Conservation (phyloP, 2,329 filamentous ascomycete species). For the Phialemoniopsis sp. region DNA sequence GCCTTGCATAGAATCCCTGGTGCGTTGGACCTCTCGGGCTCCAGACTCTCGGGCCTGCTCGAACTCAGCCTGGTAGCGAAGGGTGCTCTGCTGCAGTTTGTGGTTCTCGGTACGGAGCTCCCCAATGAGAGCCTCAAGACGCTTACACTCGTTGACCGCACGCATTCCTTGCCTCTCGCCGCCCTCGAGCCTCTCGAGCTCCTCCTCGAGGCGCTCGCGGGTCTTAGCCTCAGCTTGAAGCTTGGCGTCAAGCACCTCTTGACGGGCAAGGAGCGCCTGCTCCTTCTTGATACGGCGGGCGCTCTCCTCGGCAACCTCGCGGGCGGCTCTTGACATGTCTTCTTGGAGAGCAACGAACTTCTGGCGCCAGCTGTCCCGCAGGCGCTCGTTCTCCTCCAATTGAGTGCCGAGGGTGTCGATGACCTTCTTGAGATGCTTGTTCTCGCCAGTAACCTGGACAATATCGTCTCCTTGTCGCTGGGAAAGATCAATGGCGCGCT, state of each 20-base stretch:
- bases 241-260: slow-evolving; percentile 73
- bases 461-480: slow-evolving; percentile 46
- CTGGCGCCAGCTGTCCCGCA: slow-evolving; percentile 77
- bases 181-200: slow-evolving; percentile 61
- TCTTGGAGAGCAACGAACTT: slow-evolving; percentile 85
- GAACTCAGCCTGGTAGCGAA: slow-evolving; percentile 75
- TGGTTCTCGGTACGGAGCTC: slow-evolving; percentile 64
- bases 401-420: slow-evolving; percentile 73
- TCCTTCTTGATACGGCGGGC: slow-evolving; percentile 74
- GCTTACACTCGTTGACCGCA: slow-evolving; percentile 58
- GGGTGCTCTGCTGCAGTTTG: slow-evolving; percentile 64
- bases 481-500: slow-evolving; percentile 49
- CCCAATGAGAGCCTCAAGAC: slow-evolving; percentile 49
- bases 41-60: slow-evolving; percentile 78
- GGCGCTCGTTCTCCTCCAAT: slow-evolving; percentile 78
- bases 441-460: slow-evolving; percentile 47
- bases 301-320: slow-evolving; percentile 80
- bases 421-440: slow-evolving; percentile 69
- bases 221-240: slow-evolving; percentile 72
- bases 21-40: slow-evolving; percentile 75
- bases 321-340: slow-evolving; percentile 76
- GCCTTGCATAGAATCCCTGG: slow-evolving; percentile 71
- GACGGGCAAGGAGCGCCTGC: slow-evolving; percentile 71
- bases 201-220: slow-evolving; percentile 61
- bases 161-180: slow-evolving; percentile 63